These are phyloP conservation scores for Apiospora sp. DNA, from an alignment of 2,329 filamentous ascomycete species.

Conservation along the genomic window DNA sequence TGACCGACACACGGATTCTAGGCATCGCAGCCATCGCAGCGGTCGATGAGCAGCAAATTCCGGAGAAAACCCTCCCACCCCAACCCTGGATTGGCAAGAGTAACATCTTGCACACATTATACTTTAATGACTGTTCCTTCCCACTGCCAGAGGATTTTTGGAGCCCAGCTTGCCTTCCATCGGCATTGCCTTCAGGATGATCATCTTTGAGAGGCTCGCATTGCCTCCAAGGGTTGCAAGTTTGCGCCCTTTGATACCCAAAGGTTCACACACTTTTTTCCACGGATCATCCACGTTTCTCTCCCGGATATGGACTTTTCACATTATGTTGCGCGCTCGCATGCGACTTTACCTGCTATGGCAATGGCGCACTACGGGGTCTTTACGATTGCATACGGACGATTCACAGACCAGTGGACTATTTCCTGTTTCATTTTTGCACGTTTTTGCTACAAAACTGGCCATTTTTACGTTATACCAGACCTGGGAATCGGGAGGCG, in stretches of 20 bases:
- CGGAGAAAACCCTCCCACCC: background rate
- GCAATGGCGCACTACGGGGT: conserved; percentile 30
- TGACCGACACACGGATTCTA: conserved; percentile 41
- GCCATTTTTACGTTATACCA: conserved; percentile 39
- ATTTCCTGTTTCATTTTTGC: conserved; percentile 39
- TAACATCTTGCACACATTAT: conserved; percentile 38
- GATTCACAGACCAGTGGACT: conserved; percentile 38
- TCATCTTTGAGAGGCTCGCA: conserved; percentile 41
- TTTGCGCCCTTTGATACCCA: conserved; percentile 42
- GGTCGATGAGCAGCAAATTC: conserved; percentile 23
- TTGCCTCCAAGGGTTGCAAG: conserved; percentile 45
- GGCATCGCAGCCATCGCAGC: conserved; percentile 40
- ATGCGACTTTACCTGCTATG: conserved; percentile 13
- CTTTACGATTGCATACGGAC: conserved; percentile 42
- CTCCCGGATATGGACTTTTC: conserved; percentile 33
- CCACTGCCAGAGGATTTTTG: conserved; percentile 40
- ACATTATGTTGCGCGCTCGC: conserved; percentile 23
- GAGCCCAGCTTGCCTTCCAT: conserved; percentile 35
- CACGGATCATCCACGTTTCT: conserved; percentile 26
- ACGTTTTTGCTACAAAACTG: conserved; percentile 35
- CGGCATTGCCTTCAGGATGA: conserved; percentile 42
- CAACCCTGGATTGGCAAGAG: conserved; percentile 28
- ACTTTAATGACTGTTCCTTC: conserved; percentile 40
- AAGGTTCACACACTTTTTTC: conserved; percentile 25
- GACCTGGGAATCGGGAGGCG: conserved; percentile 38